These are phyloP conservation scores for Favolaschia claudopus DNA, from an alignment of 768 basidiomycete genomes.

Conservation along the genomic window DNA sequence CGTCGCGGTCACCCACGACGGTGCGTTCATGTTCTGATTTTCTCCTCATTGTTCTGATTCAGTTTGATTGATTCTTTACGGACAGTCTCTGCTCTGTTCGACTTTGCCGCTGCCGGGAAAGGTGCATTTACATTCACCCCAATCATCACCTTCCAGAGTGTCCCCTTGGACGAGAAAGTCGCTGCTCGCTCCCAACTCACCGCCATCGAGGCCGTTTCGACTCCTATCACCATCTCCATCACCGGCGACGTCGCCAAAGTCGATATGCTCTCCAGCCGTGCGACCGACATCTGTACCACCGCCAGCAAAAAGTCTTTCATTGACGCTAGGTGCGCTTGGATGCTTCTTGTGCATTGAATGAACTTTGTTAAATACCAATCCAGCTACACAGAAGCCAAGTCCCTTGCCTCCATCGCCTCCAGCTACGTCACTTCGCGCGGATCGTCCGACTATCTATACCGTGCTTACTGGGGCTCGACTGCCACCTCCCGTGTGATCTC, in stretches of 20 bases:
- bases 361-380: neutral
- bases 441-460: conserved; percentile 45
- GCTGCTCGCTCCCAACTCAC: conserved; percentile 30
- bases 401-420: conserved; percentile 5
- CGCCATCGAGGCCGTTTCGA: conserved; percentile 35
- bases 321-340: conserved; percentile 40
- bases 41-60: neutral
- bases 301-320: conserved; percentile 47
- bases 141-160: conserved; percentile 45
- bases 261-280: conserved; percentile 46
- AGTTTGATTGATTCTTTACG: neutral
- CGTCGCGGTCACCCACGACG: conserved; percentile 47
- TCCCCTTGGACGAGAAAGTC: conserved; percentile 29
- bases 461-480: conserved; percentile 48
- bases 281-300: conserved; percentile 46
- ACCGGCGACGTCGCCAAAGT: conserved; percentile 44
- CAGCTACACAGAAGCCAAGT: conserved; percentile 16
- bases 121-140: conserved; percentile 51
- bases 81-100: conserved; percentile 49
- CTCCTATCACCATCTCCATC: conserved; percentile 43
- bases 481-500: conserved; percentile 43
- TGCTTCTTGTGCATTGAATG: neutral
- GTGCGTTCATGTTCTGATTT: conserved; percentile 33
- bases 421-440: conserved; percentile 48
- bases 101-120: conserved; percentile 48